Percentiles rank a stretch among this genome's conserved stretches.
phyloP scores from a whole-genome alignment of 1,284 basidiomycete species.

The Paramarasmius palmivorus region DNA sequence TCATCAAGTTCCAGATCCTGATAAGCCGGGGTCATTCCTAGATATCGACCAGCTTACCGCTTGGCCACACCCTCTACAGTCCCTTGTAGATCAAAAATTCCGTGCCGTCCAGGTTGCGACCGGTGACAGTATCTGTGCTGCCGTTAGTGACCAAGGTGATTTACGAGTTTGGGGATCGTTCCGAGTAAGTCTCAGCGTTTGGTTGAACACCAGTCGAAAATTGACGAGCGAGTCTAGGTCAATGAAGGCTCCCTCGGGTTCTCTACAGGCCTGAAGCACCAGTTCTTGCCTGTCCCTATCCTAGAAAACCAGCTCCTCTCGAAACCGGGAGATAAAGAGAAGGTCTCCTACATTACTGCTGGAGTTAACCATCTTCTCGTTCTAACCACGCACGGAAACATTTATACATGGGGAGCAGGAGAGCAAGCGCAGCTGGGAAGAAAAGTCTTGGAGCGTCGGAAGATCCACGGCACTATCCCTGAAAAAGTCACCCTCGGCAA shows the following conservation, averaged over 20 bases:
- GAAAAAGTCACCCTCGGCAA: slow-evolving; percentile 77
- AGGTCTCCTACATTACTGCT: slow-evolving; percentile 76
- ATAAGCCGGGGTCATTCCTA: slow-evolving; percentile 56
- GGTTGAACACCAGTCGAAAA: slow-evolving; percentile 9
- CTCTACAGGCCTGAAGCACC: slow-evolving; percentile 62
- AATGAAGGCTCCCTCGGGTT: slow-evolving; percentile 89
- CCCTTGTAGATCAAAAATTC: slow-evolving; percentile 74
- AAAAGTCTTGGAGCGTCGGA: slow-evolving; percentile 80
- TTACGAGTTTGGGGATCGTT: slow-evolving; percentile 92
- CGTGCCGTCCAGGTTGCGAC: slow-evolving; percentile 81
- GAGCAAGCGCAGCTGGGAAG: slow-evolving; percentile 88
- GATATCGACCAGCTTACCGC: slow-evolving; percentile 82
- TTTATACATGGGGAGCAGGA: slow-evolving; percentile 87
- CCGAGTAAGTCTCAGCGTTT: slow-evolving; percentile 57
- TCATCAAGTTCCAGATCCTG: slow-evolving; percentile 66
- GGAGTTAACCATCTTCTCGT: slow-evolving; percentile 89
- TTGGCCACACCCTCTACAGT: slow-evolving; percentile 72
- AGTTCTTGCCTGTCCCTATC: slow-evolving; percentile 73
- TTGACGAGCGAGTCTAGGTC: slow-evolving; percentile 42
- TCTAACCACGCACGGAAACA: slow-evolving; percentile 80
- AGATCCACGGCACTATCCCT: slow-evolving; percentile 82
- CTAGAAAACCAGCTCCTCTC: slow-evolving; percentile 52
- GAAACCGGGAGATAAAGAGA: slow-evolving; percentile 67
- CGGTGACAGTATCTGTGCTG: slow-evolving; percentile 85
- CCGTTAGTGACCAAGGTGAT: slow-evolving; percentile 76